Percentiles rank a stretch among this genome's conserved stretches.
Evolutionary conservation across 495 filamentous ascomycete genomes (phyloP).

Genomic region (Astrothelium macrocarpum): DNA sequence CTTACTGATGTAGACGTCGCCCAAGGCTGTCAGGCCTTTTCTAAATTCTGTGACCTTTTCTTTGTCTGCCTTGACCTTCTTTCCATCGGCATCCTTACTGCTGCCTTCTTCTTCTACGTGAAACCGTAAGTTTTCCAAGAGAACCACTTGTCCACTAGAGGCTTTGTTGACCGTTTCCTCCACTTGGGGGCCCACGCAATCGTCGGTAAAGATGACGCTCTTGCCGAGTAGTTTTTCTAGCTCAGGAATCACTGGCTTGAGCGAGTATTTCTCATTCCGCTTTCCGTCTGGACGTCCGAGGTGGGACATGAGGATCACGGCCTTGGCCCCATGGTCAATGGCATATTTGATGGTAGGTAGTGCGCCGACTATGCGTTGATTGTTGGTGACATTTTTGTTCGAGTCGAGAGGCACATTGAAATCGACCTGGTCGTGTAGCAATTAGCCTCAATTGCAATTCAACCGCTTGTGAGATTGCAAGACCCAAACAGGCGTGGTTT

Average conservation of each 20-base stretch:
- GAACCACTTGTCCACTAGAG: conserved; percentile 70
- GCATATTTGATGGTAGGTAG: conserved; percentile 98
- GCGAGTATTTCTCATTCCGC: conserved; percentile 80
- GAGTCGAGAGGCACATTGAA: conserved; percentile 97
- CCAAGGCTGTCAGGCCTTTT: conserved; percentile 86
- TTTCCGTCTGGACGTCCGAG: conserved; percentile 91
- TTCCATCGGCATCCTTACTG: conserved; percentile 80
- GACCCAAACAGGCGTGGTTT: conserved; percentile 3
- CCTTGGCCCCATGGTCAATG: conserved; percentile 85
- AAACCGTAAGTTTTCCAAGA: conserved; percentile 97
- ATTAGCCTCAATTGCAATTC: background rate
- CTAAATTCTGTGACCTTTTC: conserved; percentile 85
- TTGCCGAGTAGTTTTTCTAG: conserved; percentile 81
- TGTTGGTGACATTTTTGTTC: conserved; percentile 90
- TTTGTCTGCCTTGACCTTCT: conserved; percentile 94
- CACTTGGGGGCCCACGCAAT: conserved; percentile 81
- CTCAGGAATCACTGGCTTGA: conserved; percentile 85
- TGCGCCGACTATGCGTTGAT: conserved; percentile 94
- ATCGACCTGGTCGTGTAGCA: conserved; percentile 59
- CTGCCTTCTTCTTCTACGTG: conserved; percentile 96
- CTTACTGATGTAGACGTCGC: conserved; percentile 95
- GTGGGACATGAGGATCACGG: conserved; percentile 97
- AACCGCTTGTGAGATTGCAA: background rate
- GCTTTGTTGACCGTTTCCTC: conserved; percentile 85
- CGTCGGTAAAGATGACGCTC: conserved; percentile 74